Percentiles rank a stretch among this genome's conserved stretches.
phyloP scores from a whole-genome alignment of 2,329 filamentous ascomycete genomes.

The Juglanconis sp. region DNA sequence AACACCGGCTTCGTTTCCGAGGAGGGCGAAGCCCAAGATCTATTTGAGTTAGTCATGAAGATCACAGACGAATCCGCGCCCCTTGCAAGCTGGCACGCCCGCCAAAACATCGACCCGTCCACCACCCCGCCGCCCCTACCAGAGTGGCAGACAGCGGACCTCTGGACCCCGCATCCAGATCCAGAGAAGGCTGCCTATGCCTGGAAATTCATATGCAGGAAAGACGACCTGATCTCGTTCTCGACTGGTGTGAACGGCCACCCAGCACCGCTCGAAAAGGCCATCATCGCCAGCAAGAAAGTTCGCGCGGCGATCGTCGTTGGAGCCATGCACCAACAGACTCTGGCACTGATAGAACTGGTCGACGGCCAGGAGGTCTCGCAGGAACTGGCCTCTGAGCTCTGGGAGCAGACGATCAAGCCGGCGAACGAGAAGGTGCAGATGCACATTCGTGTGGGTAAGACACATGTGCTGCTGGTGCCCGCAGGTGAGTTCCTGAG shows the following conservation, averaged over 20 bases:
- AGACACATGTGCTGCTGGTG: constrained; percentile 21
- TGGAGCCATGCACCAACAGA: constrained; percentile 19
- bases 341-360: constrained; percentile 21
- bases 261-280: constrained; percentile 19
- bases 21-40: constrained; percentile 5
- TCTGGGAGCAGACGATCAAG: constrained; percentile 19
- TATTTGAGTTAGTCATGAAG: constrained; percentile 22
- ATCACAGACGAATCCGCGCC: constrained; percentile 12
- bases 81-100: constrained; percentile 19
- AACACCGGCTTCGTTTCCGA: constrained; percentile 16
- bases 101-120: constrained; percentile 8
- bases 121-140: constrained; percentile 14
- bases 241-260: constrained; percentile 21
- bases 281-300: constrained; percentile 7
- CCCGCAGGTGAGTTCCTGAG: constrained; percentile 15
- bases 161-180: constrained; percentile 24
- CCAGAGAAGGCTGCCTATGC: constrained; percentile 19
- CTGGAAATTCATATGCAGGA: constrained; percentile 22
- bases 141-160: constrained; percentile 20
- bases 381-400: constrained; percentile 1
- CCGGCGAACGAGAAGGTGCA: constrained; percentile 20
- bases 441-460: constrained; percentile 19
- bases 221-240: constrained; percentile 26
- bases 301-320: constrained; percentile 19
- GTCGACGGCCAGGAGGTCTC: constrained; percentile 2